A percentile compares a stretch with the other conserved stretches of the same genome.
phyloP scores from a whole-genome alignment of 345 rosid species.

The Capsella bursapastoris region DNA sequence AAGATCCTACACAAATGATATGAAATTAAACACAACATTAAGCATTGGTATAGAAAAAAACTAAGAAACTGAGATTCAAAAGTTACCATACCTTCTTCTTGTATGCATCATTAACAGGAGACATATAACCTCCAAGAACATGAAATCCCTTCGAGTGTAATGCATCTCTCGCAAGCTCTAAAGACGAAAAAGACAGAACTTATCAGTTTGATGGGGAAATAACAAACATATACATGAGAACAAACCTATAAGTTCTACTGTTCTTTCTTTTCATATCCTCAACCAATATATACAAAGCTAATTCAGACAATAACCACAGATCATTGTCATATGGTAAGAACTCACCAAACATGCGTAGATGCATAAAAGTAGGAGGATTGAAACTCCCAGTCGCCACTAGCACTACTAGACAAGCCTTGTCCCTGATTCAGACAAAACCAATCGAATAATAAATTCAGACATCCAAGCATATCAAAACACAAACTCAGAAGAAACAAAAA shows the following conservation, averaged over 20 bases:
- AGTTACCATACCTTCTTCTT: constrained; percentile 59
- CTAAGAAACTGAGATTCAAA: not conserved
- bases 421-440: constrained; percentile 42
- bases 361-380: constrained; percentile 99
- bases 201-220: not conserved
- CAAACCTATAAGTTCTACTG: too few species aligned
- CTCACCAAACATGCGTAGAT: constrained; percentile 88
- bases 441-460: not conserved
- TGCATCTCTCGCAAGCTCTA: constrained; percentile 89
- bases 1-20: too few species aligned
- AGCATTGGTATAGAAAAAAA: too few species aligned
- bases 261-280: too few species aligned
- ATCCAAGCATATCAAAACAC: too few species aligned
- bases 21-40: too few species aligned
- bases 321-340: not conserved
- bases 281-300: too few species aligned
- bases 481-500: too few species aligned
- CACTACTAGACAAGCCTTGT: constrained; percentile 53
- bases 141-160: constrained; percentile 60
- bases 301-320: too few species aligned
- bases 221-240: not conserved
- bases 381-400: constrained; percentile 89
- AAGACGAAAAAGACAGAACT: constrained; percentile 32
- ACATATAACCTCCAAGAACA: constrained; percentile 92
- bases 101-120: constrained; percentile 92